These are phyloP conservation scores for Candida nonsorbophila DNA, from an alignment of 805 yeast species.

Conservation along the genomic window DNA sequence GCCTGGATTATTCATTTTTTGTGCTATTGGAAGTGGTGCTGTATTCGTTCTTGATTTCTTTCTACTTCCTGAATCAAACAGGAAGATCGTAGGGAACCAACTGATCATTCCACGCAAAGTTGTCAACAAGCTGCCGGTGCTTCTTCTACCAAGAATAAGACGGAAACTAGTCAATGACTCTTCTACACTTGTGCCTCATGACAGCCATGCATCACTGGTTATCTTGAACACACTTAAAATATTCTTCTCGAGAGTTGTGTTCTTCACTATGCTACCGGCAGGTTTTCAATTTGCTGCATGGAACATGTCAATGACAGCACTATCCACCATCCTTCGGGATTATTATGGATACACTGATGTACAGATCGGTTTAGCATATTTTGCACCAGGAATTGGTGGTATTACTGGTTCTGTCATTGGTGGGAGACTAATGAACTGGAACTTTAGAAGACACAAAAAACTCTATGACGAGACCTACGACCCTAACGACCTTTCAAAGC, in stretches of 20 bases:
- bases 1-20: constrained; percentile 71
- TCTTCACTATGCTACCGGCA: constrained; percentile 46
- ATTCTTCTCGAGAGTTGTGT: constrained; percentile 36
- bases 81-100: constrained; percentile 69
- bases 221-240: constrained; percentile 34
- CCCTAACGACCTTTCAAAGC: too few species aligned
- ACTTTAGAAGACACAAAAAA: constrained; percentile 29
- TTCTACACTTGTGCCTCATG: constrained; percentile 16
- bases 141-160: constrained; percentile 17
- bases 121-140: constrained; percentile 39
- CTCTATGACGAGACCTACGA: constrained; percentile 13
- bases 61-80: constrained; percentile 65
- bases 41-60: constrained; percentile 23
- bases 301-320: constrained; percentile 59
- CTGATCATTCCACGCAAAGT: constrained; percentile 44
- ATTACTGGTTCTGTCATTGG: constrained; percentile 50
- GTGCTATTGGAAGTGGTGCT: constrained; percentile 54
- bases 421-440: constrained; percentile 52
- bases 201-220: constrained; percentile 5
- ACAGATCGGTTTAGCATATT: constrained; percentile 60
- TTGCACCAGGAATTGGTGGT: constrained; percentile 67
- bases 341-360: constrained; percentile 45
- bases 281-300: constrained; percentile 60
- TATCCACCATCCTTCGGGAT: constrained; percentile 47
- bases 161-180: constrained; percentile 20